Conservation (phyloP, 2,329 filamentous ascomycete species). For the Beauveria caledonica region DNA sequence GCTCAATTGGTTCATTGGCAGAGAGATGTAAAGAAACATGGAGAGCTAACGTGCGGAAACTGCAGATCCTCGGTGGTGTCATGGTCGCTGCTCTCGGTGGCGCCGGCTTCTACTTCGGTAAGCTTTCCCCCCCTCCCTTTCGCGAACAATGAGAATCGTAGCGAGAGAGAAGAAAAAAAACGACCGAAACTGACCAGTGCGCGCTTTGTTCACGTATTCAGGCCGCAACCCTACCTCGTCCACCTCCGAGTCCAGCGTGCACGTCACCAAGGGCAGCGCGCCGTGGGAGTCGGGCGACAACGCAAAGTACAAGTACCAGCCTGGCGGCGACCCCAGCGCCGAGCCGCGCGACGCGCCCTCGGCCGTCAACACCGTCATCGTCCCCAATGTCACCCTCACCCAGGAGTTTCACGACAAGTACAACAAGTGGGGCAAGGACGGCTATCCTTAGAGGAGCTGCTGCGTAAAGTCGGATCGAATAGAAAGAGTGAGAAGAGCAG, state of each 20-base stretch:
- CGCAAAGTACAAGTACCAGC: slow-evolving; percentile 71
- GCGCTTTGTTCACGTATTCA: slow-evolving; percentile 21
- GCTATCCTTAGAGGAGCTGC: slow-evolving; percentile 50
- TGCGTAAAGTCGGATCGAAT: too few relatives aligned
- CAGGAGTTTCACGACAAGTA: slow-evolving; percentile 91
- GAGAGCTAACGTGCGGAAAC: slow-evolving; percentile 4
- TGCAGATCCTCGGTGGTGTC: slow-evolving; percentile 78
- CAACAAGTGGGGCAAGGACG: slow-evolving; percentile 99
- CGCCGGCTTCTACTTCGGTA: slow-evolving; percentile 85
- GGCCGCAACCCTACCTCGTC: slow-evolving; percentile 78
- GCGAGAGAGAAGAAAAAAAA: background rate
- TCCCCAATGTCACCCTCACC: slow-evolving; percentile 88
- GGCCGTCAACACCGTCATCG: slow-evolving; percentile 87
- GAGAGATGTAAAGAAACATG: background rate
- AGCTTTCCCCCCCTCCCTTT: slow-evolving; percentile 15
- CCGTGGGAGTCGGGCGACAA: slow-evolving; percentile 73
- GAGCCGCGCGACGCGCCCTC: slow-evolving; percentile 83
- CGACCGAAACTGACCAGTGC: background rate
- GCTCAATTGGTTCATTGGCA: background rate
- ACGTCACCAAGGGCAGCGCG: slow-evolving; percentile 69
- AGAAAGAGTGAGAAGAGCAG: background rate
- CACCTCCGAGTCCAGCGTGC: slow-evolving; percentile 71
- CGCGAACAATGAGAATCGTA: background rate
- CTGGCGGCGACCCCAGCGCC: slow-evolving; percentile 70
- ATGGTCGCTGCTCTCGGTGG: slow-evolving; percentile 84